Conservation (phyloP, 2,329 filamentous ascomycete species). For the Colletotrichum orbiculare region DNA sequence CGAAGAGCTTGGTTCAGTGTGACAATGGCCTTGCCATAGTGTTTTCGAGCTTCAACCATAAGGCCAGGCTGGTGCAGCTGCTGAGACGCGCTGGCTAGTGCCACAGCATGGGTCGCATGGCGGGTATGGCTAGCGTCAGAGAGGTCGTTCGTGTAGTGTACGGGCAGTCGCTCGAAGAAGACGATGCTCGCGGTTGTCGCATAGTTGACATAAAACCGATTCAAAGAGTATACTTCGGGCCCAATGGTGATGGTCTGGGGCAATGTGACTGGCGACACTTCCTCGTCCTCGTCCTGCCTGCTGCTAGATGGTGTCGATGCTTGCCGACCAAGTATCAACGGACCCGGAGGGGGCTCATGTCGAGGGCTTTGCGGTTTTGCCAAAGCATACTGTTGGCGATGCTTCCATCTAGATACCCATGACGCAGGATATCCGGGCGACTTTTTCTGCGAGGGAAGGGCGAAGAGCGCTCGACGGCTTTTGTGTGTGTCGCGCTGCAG, state of each 20-base stretch:
- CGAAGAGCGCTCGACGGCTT: not conserved
- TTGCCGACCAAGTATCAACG: not conserved
- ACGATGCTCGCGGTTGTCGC: conserved; percentile 13
- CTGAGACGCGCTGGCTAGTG: conserved; percentile 23
- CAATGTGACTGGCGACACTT: not conserved
- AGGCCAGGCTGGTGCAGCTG: conserved; percentile 20
- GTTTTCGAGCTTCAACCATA: conserved; percentile 17
- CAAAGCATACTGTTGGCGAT: not conserved
- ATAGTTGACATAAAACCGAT: conserved; percentile 20
- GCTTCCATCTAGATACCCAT: conserved; percentile 20
- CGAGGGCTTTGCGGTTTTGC: not conserved
- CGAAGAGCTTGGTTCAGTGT: conserved; percentile 11
- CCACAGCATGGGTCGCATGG: conserved; percentile 29
- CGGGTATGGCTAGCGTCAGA: conserved; percentile 18
- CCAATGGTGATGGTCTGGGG: not conserved
- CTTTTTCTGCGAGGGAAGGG: not conserved
- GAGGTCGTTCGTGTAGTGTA: conserved; percentile 13
- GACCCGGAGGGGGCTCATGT: not conserved
- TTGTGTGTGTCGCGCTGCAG: conserved; percentile 14
- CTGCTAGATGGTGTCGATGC: not conserved
- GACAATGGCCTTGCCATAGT: conserved; percentile 25
- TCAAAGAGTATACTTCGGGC: conserved; percentile 11
- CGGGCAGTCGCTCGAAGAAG: conserved; percentile 18
- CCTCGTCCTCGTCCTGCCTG: not conserved
- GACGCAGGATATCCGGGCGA: conserved; percentile 3